A percentile compares a stretch with the other conserved stretches of the same genome.
Conservation (phyloP, 2,329 filamentous ascomycete genomes). For the Trichophyton benhamiae region DNA sequence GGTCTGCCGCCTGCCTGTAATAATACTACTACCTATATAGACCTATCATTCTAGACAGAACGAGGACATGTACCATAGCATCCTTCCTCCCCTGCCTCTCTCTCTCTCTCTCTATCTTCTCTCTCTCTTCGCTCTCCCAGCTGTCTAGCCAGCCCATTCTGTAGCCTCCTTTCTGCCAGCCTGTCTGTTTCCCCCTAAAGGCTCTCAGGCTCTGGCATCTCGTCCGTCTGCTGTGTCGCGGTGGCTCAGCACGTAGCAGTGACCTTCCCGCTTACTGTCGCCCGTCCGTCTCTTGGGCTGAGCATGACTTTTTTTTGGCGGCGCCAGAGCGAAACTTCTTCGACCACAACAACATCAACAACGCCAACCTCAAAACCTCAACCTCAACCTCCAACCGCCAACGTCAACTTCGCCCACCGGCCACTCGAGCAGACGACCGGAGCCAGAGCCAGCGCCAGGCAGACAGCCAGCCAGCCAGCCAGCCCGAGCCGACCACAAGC, state of each 20-base stretch:
- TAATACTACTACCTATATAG: not conserved
- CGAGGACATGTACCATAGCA: not conserved
- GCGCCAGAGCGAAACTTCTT: too few relatives aligned
- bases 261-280: not conserved
- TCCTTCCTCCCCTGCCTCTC: not conserved
- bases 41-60: not conserved
- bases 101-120: too few relatives aligned
- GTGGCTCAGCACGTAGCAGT: not conserved
- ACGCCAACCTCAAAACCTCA: not conserved
- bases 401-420: not conserved
- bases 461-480: not conserved
- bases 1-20: slow-evolving; percentile 8
- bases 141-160: too few relatives aligned
- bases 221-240: not conserved
- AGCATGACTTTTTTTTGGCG: not conserved
- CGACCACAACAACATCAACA: not conserved
- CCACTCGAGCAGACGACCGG: not conserved
- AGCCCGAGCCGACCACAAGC: not conserved
- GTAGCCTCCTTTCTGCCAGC: too few relatives aligned
- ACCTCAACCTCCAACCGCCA: not conserved
- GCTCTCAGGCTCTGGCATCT: not conserved
- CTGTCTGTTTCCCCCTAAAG: not conserved
- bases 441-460: not conserved
- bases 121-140: too few relatives aligned
- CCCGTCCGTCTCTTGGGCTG: not conserved